Base-by-base conservation (phyloP, 176 grass and related monocot species). In the Cocos nucifera region DNA sequence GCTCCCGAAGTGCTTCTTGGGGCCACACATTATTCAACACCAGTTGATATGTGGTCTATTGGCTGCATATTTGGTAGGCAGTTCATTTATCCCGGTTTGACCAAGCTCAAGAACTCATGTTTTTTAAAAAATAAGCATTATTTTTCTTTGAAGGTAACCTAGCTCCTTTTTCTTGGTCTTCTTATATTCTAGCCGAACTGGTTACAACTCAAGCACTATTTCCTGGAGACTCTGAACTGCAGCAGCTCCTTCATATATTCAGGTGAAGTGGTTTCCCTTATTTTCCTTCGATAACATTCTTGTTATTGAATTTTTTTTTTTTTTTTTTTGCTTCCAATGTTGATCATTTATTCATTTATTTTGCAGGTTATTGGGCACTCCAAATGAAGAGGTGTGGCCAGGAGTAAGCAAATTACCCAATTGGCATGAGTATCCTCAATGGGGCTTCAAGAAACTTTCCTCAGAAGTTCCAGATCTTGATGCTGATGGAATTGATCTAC, bases 221-320 rank as follows among this genome's bases (percentile, higher is more conserved):
- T 68, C 65, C 78, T 15, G 83, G 87, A 20, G 93, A 97, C 32
- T 98, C 93, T 17, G 93, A 98, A 77, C 39, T 92, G 56, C 93
- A 98, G 62, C 93, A 98, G 73, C 84, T 98, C 19, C 76, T 98
- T 52, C 87, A 92, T 62, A 98, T 98, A 56, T 98, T 98, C 84
- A 92, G 89, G 93, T 85, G 73, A 64, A 62, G 53, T 69, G 1
- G 30, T 22, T 21, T 22, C 19, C 30, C 1, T 49, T 21, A 32
- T 20, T 22, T 21, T 14, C 2, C 21, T 20, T 51, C 0, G 26
- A 12, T 5, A 2, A 39, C 1, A 32, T 21, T 54, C 3, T 4
- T 59, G 32, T 54, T 63, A 15, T 29, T 49, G 0, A 61, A 4
- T 0, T 32, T 50, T 65, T 25, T 19, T 8, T 68, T 72, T 27